Base-by-base conservation (phyloP, 805 yeast genomes). In the Candida sphagnicola region DNA sequence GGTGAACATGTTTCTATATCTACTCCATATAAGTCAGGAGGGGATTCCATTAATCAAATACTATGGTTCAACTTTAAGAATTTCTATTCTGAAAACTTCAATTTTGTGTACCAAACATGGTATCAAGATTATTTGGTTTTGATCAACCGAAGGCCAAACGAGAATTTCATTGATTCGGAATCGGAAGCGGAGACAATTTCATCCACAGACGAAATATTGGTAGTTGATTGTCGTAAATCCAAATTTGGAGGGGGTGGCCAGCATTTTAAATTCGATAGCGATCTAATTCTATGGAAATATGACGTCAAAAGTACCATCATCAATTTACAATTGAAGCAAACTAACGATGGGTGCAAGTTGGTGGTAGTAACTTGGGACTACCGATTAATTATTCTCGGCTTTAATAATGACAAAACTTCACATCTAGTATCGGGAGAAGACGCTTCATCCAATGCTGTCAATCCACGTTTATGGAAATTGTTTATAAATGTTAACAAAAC, bases 31-130 rank as follows among this genome's bases (percentile, higher is more conserved):
- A 48, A 48, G 12, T 39, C 47, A 10, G 44, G 49, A 11, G 47
- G 48, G 12, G 47, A 44, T 21, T 47, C 54, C 24, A 38, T 47
- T 5, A 62, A 62, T 40, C 72, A 67, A 38, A 51, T 62, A 4
- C 41, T 66, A 8, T 69, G 74, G 74, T 67, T 54, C 42, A 61
- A 59, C 38, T 66, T 65, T 41, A 54, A 53, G 30, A 61, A 63
- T 43, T 59, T 56, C 40, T 54, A 50, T 19, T 42, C 56, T 37
- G 69, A 62, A 24, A 42, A 57, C 3, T 50, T 65, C 35, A 65
- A 65, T 35, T 55, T 69, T 4, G 49, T 62, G 4, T 43, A 54
- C 36, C 71, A 65, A 30, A 51, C 65, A 35, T 62, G 68, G 67
- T 58, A 53, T 38, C 54, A 58, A 11, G 62, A 59, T 42, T 63